Percentiles rank a stretch among this genome's conserved stretches.
Conservation (phyloP, 805 yeast genomes). For the Starmerella stellata region DNA sequence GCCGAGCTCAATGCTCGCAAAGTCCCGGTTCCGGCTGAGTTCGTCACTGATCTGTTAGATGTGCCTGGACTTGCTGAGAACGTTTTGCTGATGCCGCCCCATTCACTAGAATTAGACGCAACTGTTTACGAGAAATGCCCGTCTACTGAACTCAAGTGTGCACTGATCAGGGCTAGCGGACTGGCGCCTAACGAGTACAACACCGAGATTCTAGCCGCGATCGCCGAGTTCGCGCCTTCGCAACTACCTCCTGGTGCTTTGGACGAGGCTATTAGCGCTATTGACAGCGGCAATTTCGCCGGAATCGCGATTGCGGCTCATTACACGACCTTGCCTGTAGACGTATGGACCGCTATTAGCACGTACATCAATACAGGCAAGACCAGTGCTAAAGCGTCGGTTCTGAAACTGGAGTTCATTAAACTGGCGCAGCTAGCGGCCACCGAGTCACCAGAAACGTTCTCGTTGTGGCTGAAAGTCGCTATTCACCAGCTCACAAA, state of each 20-base stretch:
- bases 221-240: neutral
- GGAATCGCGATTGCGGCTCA: neutral
- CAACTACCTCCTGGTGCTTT: neutral
- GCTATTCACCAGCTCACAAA: constrained; percentile 14
- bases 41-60: neutral
- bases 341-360: neutral
- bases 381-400: neutral
- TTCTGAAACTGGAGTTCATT: constrained; percentile 2
- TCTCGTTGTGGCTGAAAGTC: constrained; percentile 12
- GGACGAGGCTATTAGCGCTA: neutral
- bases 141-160: neutral
- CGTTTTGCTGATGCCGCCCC: constrained; percentile 4
- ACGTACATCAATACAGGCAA: constrained; percentile 5
- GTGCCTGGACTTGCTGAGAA: constrained; percentile 7
- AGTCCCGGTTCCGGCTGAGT: constrained; percentile 4
- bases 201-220: neutral
- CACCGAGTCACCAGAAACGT: constrained; percentile 1
- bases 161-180: neutral
- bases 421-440: neutral
- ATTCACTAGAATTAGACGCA: neutral
- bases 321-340: neutral
- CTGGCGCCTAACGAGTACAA: neutral
- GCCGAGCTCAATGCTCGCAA: constrained; percentile 9
- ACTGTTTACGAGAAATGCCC: neutral
- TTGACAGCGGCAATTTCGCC: neutral